These are phyloP conservation scores for Silene coronaria DNA, from an alignment of 179 eudicot genomes.

Conservation along the genomic window DNA sequence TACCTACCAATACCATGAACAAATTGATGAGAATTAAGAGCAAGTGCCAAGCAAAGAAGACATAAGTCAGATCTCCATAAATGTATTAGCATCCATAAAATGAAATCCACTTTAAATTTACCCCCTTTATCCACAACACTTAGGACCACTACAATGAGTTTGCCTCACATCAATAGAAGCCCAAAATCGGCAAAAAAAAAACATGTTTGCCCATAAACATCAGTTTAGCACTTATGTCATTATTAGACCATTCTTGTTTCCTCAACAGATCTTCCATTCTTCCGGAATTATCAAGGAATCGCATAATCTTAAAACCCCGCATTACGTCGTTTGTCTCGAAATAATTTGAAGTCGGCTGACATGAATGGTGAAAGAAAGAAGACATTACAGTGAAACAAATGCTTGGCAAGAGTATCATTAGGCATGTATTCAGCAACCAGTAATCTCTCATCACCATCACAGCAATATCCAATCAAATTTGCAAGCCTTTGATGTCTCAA, in stretches of 20 bases:
- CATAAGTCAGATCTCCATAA: conserved; percentile 24
- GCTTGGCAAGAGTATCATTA: conserved; percentile 85
- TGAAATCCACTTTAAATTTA: conserved; percentile 25
- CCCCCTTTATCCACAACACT: conserved; percentile 26
- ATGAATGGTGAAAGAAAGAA: neutral
- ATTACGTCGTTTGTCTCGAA: neutral
- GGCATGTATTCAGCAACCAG: conserved; percentile 96
- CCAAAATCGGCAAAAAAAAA: conserved; percentile 26
- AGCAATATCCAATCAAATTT: conserved; percentile 90
- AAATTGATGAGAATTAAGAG: conserved; percentile 17
- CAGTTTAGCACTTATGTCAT: conserved; percentile 25
- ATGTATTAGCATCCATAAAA: conserved; percentile 24
- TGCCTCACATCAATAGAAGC: conserved; percentile 21
- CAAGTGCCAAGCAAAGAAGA: conserved; percentile 20
- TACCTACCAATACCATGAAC: conserved; percentile 15
- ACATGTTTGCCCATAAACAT: conserved; percentile 31
- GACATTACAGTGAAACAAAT: conserved; percentile 76
- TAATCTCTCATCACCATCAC: conserved; percentile 91
- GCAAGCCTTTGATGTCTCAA: conserved; percentile 77
- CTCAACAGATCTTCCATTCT: conserved; percentile 14
- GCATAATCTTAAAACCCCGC: conserved; percentile 15
- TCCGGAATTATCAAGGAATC: conserved; percentile 7
- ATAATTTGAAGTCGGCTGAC: neutral
- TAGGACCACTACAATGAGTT: conserved; percentile 40
- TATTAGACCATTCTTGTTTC: conserved; percentile 24